Conservation (phyloP, 257 asterid species). For the Solanum habrochaites region DNA sequence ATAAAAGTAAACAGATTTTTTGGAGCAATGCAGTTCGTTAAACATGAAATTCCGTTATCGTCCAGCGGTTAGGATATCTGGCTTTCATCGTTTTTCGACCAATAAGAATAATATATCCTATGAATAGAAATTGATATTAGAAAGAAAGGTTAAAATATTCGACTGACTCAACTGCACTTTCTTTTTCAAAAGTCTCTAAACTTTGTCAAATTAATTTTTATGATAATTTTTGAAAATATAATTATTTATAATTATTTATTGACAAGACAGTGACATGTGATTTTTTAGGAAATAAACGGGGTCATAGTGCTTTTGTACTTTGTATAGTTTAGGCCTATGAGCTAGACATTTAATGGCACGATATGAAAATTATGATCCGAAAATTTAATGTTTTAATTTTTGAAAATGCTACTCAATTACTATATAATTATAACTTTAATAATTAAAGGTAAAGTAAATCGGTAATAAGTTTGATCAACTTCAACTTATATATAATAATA, state of each 20-base stretch:
- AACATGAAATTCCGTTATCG: slow-evolving; percentile 30
- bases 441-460: no score
- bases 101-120: no score
- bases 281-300: not conserved
- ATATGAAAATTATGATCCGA: not conserved
- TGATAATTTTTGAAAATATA: not conserved
- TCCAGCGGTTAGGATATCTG: slow-evolving; percentile 98
- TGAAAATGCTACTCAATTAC: no score
- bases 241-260: not conserved
- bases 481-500: no score
- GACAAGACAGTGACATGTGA: not conserved
- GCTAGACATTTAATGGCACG: no score
- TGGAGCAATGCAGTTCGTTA: no score
- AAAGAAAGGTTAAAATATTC: not conserved
- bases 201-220: not conserved
- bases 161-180: no score
- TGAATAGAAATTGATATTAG: not conserved
- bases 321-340: not conserved
- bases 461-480: not conserved
- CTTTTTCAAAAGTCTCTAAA: not conserved
- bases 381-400: not conserved
- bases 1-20: no score
- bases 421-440: not conserved
- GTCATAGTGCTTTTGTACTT: not conserved
- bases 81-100: slow-evolving; percentile 46